These are phyloP conservation scores for Rhodamnia rubescens DNA, from an alignment of 345 rosid genomes.

Conservation along the genomic window DNA sequence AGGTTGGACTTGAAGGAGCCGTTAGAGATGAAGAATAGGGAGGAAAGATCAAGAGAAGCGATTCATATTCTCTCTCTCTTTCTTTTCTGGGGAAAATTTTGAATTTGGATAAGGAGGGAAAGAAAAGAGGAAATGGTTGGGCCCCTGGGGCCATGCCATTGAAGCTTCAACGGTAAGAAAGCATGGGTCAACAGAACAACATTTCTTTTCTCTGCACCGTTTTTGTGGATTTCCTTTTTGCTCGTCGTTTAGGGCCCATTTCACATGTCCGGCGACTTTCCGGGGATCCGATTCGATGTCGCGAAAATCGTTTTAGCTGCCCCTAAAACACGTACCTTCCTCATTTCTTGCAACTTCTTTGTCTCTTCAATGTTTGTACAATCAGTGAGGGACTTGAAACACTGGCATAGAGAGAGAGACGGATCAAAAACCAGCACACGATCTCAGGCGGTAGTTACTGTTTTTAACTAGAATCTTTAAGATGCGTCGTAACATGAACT, in stretches of 20 bases:
- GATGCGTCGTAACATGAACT: neutral
- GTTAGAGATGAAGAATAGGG: constrained; percentile 17
- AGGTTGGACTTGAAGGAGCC: constrained; percentile 18
- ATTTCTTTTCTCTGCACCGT: too few species aligned
- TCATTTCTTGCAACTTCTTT: neutral
- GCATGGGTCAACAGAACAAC: too few species aligned
- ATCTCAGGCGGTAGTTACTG: neutral
- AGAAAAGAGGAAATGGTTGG: neutral
- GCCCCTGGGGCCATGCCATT: too few species aligned
- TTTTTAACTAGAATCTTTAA: neutral
- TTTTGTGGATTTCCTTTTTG: too few species aligned
- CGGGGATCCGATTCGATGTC: too few species aligned
- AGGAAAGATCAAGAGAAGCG: neutral
- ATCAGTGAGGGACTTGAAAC: neutral
- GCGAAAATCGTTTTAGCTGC: neutral
- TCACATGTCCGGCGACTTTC: neutral
- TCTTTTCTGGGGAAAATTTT: neutral
- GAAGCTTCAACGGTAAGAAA: constrained; percentile 29
- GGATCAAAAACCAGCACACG: neutral
- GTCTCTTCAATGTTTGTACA: neutral
- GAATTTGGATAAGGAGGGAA: constrained; percentile 7
- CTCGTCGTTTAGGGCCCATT: neutral
- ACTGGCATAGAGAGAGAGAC: neutral
- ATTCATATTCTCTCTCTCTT: neutral
- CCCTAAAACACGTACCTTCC: neutral